Conservation (phyloP, 2,329 filamentous ascomycete species). For the Clarireedia sp. region DNA sequence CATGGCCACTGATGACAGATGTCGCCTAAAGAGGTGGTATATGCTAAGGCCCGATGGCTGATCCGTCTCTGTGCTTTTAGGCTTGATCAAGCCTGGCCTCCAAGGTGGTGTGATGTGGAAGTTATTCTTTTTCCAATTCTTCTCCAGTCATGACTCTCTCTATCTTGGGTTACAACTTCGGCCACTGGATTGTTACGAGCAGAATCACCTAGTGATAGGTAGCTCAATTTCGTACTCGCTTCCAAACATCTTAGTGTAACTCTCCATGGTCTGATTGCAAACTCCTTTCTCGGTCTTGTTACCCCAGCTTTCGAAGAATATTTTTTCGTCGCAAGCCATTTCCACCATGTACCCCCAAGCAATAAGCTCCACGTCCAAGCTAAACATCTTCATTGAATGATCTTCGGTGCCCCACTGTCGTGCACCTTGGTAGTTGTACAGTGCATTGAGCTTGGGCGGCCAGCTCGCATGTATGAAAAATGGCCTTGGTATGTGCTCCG, state of each 20-base stretch:
- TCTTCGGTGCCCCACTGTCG: slow-evolving; percentile 15
- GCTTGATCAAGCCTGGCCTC: no score
- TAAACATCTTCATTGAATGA: slow-evolving; percentile 6
- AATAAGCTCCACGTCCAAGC: slow-evolving; percentile 14
- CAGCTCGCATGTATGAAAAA: slow-evolving; percentile 19
- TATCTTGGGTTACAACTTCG: no score
- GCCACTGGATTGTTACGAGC: neutral
- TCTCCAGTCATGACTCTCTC: no score
- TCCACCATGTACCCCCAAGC: slow-evolving; percentile 20
- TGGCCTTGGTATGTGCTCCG: neutral
- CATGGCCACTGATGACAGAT: no score
- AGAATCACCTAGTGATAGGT: neutral
- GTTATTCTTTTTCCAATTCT: no score
- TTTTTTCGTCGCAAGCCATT: slow-evolving; percentile 15
- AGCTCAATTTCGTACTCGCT: neutral
- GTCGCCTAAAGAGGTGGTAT: no score
- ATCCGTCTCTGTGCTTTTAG: no score
- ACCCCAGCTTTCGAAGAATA: slow-evolving; percentile 16
- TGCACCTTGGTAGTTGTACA: slow-evolving; percentile 6
- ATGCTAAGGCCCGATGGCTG: no score
- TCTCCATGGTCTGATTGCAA: slow-evolving; percentile 13
- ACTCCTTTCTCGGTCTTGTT: slow-evolving; percentile 9
- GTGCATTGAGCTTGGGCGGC: slow-evolving; percentile 17
- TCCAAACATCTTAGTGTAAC: slow-evolving; percentile 15
- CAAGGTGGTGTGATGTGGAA: no score